These are phyloP conservation scores for Tolypocladium inflatum DNA, from an alignment of 2,329 filamentous ascomycete genomes.

Conservation along the genomic window DNA sequence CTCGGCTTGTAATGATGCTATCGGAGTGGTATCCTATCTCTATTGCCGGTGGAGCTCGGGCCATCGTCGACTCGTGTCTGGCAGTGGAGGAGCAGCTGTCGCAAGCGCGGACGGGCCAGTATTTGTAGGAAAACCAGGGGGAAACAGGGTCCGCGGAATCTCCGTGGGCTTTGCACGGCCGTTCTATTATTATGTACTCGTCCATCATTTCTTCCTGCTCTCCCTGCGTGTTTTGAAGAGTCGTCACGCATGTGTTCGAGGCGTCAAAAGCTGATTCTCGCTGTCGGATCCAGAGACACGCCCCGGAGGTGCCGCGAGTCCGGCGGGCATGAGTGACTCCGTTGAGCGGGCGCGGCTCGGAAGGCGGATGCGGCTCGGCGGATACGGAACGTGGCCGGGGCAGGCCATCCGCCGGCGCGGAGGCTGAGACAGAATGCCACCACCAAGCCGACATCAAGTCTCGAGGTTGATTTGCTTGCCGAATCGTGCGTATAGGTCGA, in stretches of 20 bases:
- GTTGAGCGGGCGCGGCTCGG: neutral
- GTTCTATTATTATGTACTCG: neutral
- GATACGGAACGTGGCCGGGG: neutral
- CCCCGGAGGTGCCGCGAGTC: neutral
- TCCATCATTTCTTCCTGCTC: neutral
- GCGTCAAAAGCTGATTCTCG: too few relatives aligned
- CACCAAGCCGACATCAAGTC: constrained; percentile 43
- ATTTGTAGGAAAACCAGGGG: neutral
- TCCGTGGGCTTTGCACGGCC: neutral
- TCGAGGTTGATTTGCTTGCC: constrained; percentile 96
- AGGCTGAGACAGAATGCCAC: neutral
- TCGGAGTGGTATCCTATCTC: neutral
- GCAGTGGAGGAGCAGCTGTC: neutral
- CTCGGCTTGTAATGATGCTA: neutral
- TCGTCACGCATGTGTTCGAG: neutral
- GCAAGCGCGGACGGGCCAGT: neutral
- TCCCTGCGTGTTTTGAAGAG: neutral
- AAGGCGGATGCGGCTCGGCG: neutral
- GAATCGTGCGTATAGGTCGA: constrained; percentile 87
- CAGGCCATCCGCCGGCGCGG: neutral
- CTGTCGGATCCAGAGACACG: neutral
- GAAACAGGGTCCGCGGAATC: neutral
- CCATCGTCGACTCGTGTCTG: neutral
- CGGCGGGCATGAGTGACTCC: neutral
- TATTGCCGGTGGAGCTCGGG: neutral